Percentiles rank a stretch among this genome's conserved stretches.
phyloP scores from a whole-genome alignment of 352 stramenopile genomes.

The Globisporangium irregulare region DNA sequence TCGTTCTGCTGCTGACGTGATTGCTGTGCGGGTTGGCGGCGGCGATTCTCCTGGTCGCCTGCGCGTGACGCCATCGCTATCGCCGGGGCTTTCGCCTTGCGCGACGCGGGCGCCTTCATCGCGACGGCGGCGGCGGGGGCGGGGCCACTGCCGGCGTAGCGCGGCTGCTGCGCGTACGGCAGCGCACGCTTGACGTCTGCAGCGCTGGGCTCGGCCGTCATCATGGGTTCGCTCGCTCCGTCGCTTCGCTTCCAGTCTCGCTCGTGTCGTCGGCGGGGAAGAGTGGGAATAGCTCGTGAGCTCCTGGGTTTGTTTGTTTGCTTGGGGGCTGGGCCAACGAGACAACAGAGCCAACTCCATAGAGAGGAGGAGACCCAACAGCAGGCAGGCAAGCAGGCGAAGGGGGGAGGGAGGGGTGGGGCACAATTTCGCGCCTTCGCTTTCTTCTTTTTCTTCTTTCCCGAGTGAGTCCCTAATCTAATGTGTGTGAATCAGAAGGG shows the following conservation, averaged over 20 bases:
- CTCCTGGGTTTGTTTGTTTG: neutral
- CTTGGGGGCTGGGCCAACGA: slow-evolving; percentile 5
- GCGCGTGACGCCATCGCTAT: slow-evolving; percentile 6
- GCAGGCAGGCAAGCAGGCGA: neutral
- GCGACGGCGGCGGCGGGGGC: slow-evolving; percentile 5
- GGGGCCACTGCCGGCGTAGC: slow-evolving; percentile 21
- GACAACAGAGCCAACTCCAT: slow-evolving; percentile 1
- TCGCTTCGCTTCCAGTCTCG: neutral
- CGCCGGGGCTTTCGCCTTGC: slow-evolving; percentile 2
- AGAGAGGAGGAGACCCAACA: neutral
- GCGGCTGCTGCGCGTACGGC: slow-evolving; percentile 18
- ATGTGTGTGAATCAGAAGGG: slow-evolving; percentile 16
- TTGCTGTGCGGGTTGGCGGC: neutral
- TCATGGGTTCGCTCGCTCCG: slow-evolving; percentile 29
- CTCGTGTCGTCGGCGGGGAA: slow-evolving; percentile 9
- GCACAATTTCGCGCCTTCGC: slow-evolving; percentile 12
- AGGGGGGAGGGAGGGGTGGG: neutral
- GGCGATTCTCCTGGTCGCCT: slow-evolving; percentile 21
- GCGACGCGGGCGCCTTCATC: slow-evolving; percentile 5
- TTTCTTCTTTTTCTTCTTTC: neutral
- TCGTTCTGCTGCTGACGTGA: slow-evolving; percentile 3
- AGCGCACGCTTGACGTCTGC: slow-evolving; percentile 40
- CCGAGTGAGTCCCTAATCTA: neutral
- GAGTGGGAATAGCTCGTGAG: slow-evolving; percentile 12
- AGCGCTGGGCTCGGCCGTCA: slow-evolving; percentile 54